phyloP scores from a whole-genome alignment of 768 basidiomycete species.

The Serendipita sp. region DNA sequence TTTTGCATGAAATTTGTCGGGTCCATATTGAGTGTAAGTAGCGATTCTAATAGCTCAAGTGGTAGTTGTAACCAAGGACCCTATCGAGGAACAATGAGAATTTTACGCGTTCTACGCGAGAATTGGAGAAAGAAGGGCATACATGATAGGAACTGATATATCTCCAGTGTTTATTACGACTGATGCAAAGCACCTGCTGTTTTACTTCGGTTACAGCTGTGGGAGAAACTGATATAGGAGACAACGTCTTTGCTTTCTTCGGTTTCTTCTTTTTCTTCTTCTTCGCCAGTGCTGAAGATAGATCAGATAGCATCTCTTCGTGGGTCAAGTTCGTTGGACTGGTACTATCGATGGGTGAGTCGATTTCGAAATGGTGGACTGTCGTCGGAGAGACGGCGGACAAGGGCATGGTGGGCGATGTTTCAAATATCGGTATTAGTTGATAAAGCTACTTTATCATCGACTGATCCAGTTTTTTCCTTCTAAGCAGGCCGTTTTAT shows the following conservation, averaged over 20 bases:
- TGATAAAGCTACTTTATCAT: too few species aligned
- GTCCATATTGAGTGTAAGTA: slow-evolving; percentile 63
- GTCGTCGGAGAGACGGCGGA: too few species aligned
- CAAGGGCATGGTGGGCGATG: too few species aligned
- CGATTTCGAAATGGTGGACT: too few species aligned
- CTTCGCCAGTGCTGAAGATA: slow-evolving; percentile 18
- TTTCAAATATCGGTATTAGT: too few species aligned
- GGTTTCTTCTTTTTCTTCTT: slow-evolving; percentile 34
- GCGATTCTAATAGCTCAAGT: slow-evolving; percentile 67
- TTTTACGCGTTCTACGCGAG: background rate
- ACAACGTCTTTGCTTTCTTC: slow-evolving; percentile 36
- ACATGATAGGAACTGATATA: slow-evolving; percentile 88
- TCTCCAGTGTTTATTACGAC: slow-evolving; percentile 87
- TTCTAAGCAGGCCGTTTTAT: too few species aligned
- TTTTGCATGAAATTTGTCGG: slow-evolving; percentile 40
- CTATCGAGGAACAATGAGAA: slow-evolving; percentile 24
- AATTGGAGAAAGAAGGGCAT: slow-evolving; percentile 20
- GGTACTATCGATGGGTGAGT: too few species aligned
- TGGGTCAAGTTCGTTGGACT: too few species aligned
- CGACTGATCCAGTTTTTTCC: too few species aligned
- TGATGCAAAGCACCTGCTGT: slow-evolving; percentile 64
- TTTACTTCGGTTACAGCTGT: slow-evolving; percentile 30
- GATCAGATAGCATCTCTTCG: too few species aligned
- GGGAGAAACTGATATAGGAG: slow-evolving; percentile 18
- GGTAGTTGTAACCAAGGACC: slow-evolving; percentile 88